phyloP scores from a whole-genome alignment of 2,329 filamentous ascomycete species.

The Cladosporium sp. region DNA sequence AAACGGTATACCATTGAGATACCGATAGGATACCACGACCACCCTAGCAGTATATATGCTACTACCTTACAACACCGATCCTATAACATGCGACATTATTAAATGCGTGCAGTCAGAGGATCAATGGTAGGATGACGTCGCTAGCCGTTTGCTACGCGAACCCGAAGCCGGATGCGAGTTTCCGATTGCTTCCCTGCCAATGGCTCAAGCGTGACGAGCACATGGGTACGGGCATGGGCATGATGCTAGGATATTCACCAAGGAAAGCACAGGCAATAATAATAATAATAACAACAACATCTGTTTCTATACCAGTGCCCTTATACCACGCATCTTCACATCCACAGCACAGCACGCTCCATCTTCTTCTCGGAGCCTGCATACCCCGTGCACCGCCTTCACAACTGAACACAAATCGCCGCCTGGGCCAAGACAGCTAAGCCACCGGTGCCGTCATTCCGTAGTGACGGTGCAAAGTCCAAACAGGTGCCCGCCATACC shows the following conservation, averaged over 20 bases:
- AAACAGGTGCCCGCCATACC: conserved; percentile 14
- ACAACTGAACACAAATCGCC: conserved; percentile 21
- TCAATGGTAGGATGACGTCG: conserved; percentile 1
- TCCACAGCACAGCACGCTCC: background rate
- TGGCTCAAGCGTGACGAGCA: conserved; percentile 4
- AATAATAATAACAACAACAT: background rate
- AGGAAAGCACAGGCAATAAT: background rate
- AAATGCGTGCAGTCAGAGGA: no score
- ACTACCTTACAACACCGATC: no score
- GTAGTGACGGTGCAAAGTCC: conserved; percentile 18
- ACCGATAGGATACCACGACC: no score
- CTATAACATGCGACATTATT: no score
- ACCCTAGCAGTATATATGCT: no score
- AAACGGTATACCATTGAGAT: no score
- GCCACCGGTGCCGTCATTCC: conserved; percentile 18
- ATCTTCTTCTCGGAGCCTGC: background rate
- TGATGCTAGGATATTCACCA: background rate
- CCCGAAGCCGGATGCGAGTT: background rate
- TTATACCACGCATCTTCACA: background rate
- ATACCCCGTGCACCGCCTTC: conserved; percentile 10
- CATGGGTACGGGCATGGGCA: background rate
- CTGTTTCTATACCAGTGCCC: background rate
- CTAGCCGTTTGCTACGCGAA: background rate
- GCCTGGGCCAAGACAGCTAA: conserved; percentile 19
- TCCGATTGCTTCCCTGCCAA: conserved; percentile 7